These are phyloP conservation scores for Oligophagozyma castellii DNA, from an alignment of 1,139 yeast genomes.

Conservation along the genomic window DNA sequence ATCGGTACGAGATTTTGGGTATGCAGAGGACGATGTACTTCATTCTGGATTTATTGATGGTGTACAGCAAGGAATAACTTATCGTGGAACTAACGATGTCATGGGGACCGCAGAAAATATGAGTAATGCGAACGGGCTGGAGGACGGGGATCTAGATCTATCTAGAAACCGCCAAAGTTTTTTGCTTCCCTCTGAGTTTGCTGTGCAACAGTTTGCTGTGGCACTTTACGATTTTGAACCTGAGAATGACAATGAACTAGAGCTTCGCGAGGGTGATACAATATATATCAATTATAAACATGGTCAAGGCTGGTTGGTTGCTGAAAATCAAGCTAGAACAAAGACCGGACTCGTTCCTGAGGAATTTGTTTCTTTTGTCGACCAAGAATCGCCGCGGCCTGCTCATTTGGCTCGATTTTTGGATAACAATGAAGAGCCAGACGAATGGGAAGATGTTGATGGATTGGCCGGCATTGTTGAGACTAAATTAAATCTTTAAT, in stretches of 20 bases:
- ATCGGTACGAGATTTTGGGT: slow-evolving; percentile 67
- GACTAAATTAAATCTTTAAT: too few relatives aligned
- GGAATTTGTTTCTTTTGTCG: slow-evolving; percentile 62
- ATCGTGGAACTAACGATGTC: slow-evolving; percentile 3
- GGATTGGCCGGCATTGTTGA: too few relatives aligned
- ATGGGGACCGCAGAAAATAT: slow-evolving; percentile 4
- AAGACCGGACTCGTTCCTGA: slow-evolving; percentile 88
- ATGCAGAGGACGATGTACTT: slow-evolving; percentile 49
- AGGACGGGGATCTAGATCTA: slow-evolving; percentile 21
- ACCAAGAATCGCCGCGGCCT: slow-evolving; percentile 22
- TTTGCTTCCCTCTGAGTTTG: slow-evolving; percentile 21
- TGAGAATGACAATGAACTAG: slow-evolving; percentile 87
- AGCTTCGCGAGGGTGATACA: slow-evolving; percentile 63
- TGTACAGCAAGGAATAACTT: slow-evolving; percentile 3
- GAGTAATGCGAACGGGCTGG: slow-evolving; percentile 5
- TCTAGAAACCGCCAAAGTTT: slow-evolving; percentile 29
- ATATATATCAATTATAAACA: slow-evolving; percentile 82
- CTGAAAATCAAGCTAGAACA: slow-evolving; percentile 27
- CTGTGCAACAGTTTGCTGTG: slow-evolving; percentile 47
- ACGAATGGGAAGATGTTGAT: slow-evolving; percentile 29
- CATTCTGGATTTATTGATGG: slow-evolving; percentile 38
- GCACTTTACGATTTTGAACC: slow-evolving; percentile 86
- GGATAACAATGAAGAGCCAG: slow-evolving; percentile 17
- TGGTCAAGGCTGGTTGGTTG: slow-evolving; percentile 98
- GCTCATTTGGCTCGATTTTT: slow-evolving; percentile 22